Conservation (phyloP, 805 yeast genomes). For the Saturnispora quitensis region DNA sequence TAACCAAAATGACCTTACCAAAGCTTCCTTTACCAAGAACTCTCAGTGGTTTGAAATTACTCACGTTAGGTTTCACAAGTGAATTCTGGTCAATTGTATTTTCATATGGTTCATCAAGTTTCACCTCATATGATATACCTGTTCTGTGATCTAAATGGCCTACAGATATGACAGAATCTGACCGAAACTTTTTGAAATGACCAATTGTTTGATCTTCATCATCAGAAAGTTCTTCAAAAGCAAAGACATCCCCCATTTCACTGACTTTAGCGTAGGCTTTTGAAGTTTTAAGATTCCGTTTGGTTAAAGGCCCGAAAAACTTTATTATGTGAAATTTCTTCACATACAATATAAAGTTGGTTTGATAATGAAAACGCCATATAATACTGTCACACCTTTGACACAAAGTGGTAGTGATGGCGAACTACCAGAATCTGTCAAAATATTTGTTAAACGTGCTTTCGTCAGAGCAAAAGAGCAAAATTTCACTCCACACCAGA, state of each 20-base stretch:
- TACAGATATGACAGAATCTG: constrained; percentile 25
- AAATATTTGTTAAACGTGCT: constrained; percentile 18
- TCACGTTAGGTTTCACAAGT: constrained; percentile 17
- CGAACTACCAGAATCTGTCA: constrained; percentile 1
- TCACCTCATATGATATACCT: constrained; percentile 45
- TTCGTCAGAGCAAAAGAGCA: constrained; percentile 31
- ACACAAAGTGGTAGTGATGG: not conserved
- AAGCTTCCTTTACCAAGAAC: constrained; percentile 85
- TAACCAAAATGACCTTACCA: constrained; percentile 76
- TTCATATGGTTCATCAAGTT: constrained; percentile 33
- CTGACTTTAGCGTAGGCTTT: not conserved
- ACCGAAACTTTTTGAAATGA: constrained; percentile 21
- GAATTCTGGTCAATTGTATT: not conserved
- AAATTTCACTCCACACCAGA: constrained; percentile 16
- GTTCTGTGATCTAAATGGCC: constrained; percentile 27
- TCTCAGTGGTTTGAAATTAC: constrained; percentile 67
- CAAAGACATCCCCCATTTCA: not conserved
- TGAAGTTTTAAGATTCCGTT: not conserved
- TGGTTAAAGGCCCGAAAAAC: not conserved
- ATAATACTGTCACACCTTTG: not conserved
- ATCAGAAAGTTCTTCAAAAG: constrained; percentile 1
- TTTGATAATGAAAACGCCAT: not conserved
- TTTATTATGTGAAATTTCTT: not conserved
- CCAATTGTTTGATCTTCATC: constrained; percentile 7
- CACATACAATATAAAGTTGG: not conserved